These are phyloP conservation scores for Arachis hypogaea DNA, from an alignment of 306 rosid species.

Conservation along the genomic window DNA sequence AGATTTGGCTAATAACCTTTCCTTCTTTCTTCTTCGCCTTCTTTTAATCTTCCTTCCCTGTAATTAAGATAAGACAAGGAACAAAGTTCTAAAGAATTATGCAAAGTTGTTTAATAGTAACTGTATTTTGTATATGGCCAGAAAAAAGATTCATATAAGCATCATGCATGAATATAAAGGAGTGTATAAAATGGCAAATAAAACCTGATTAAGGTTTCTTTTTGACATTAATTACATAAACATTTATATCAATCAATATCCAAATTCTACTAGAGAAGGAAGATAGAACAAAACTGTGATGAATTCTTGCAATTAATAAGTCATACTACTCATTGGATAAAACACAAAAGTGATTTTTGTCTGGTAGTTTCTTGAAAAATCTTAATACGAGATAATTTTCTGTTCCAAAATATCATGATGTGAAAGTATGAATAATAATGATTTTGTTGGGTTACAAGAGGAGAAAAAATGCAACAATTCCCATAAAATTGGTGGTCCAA, in stretches of 20 bases:
- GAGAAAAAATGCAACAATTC: background rate
- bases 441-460: background rate
- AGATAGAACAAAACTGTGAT: background rate
- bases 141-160: background rate
- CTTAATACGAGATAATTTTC: background rate
- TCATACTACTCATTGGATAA: background rate
- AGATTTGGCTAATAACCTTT: background rate
- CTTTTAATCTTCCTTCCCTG: conserved; percentile 39
- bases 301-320: background rate
- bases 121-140: background rate
- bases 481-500: background rate
- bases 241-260: no score
- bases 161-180: background rate
- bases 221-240: background rate
- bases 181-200: background rate
- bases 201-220: background rate
- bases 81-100: background rate
- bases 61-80: background rate
- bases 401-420: background rate
- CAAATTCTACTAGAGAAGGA: background rate
- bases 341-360: background rate
- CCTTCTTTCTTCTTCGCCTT: conserved; percentile 22
- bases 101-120: background rate
- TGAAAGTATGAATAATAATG: background rate
- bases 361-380: background rate